Conservation (phyloP, 2,329 filamentous ascomycete species). For the Penicillium freii region DNA sequence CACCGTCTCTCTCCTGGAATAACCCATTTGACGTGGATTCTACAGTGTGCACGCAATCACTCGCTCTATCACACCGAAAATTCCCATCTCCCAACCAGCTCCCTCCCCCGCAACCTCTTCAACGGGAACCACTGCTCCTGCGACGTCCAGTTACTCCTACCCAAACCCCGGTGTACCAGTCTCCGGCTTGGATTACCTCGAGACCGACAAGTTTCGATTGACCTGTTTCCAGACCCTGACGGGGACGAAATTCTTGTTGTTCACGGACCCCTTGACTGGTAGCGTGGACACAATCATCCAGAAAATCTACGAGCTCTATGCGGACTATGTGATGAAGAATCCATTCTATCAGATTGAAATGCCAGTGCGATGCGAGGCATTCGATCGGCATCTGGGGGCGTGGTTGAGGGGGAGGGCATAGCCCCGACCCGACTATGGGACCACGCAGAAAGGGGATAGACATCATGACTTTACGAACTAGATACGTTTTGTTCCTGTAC, state of each 20-base stretch:
- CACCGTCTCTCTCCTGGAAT: background rate
- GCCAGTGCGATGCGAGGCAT: slow-evolving; percentile 92
- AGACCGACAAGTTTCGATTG: slow-evolving; percentile 89
- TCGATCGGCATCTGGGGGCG: slow-evolving; percentile 78
- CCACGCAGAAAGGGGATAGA: slow-evolving; percentile 8
- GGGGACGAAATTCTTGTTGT: slow-evolving; percentile 91
- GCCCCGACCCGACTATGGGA: slow-evolving; percentile 5
- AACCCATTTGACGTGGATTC: background rate
- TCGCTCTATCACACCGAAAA: slow-evolving; percentile 50
- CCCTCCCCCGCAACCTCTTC: slow-evolving; percentile 22
- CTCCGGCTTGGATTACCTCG: slow-evolving; percentile 83
- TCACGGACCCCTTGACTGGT: slow-evolving; percentile 81
- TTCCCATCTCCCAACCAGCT: slow-evolving; percentile 38
- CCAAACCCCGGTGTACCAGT: slow-evolving; percentile 34
- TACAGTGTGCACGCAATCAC: slow-evolving; percentile 64
- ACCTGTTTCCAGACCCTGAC: slow-evolving; percentile 96
- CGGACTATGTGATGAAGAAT: slow-evolving; percentile 99
- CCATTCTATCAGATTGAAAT: slow-evolving; percentile 98
- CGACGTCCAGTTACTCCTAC: slow-evolving; percentile 28
- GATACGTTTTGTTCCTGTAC: slow-evolving; percentile 20
- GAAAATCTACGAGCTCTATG: slow-evolving; percentile 89
- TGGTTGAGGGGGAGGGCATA: slow-evolving; percentile 67
- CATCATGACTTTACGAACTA: slow-evolving; percentile 25
- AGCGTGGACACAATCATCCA: slow-evolving; percentile 82
- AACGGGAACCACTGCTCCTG: slow-evolving; percentile 19